Base-by-base conservation (phyloP, 163 green algal genomes). In the Botryococcus braunii region DNA sequence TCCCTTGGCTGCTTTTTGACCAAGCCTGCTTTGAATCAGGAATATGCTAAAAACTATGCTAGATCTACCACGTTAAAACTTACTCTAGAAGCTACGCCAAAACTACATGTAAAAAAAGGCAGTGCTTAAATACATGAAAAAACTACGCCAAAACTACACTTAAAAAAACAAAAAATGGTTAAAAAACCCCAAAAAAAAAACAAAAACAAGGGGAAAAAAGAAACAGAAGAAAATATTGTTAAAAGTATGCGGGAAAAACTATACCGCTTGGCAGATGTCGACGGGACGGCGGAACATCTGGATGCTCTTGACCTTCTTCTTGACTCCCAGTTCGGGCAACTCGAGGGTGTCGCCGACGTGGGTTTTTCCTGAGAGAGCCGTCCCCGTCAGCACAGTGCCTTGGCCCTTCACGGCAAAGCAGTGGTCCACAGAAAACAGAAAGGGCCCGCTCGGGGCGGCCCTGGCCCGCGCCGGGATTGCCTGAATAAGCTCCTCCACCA, bases 351-450 rank as follows among this genome's bases (percentile, higher is more conserved):
- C 83, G 0, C 79, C 80, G 4, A 95, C 81, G 4, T 68, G 59
- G 37, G 32, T 4, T 1, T 34, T 37, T 37, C 86, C 86, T 66
- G 85, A 71, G 58, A 91, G 77, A 41, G 95, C 85, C 0, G 93
- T 98, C 17, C 93, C 93, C 27, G 93, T 97, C 49, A 98, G 69
- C 36, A 97, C 85, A 0, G 89, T 97, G 23, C 93, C 93, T 66
- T 96, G 89, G 0, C 92, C 92, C 57, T 89, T 91, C 65, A 97
- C 85, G 0, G 80, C 70, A 70, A 98, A 97, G 80, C 92, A 97
- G 78, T 98, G 93, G 74, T 98, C 93, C 5, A 96, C 79, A 8
- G 86, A 78, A 62, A 95, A 93, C 23, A 97, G 82, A 56, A 98
- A 92, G 11, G 84, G 74, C 17, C 71, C 70, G 2, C 29, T 34